These are phyloP conservation scores for Pyrenochaeta sp. DNA, from an alignment of 2,329 filamentous ascomycete genomes.

Conservation along the genomic window DNA sequence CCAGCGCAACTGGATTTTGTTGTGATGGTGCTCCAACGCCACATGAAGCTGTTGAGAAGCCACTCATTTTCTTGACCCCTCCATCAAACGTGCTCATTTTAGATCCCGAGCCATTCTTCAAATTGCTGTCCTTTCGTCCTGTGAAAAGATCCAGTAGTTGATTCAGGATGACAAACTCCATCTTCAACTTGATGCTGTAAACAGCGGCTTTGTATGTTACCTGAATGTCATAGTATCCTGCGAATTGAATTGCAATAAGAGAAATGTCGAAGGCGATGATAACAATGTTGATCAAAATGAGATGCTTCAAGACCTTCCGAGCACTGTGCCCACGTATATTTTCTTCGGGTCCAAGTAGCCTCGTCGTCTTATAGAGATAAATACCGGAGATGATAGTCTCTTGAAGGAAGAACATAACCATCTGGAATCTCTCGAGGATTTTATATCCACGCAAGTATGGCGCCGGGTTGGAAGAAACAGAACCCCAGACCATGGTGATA, in stretches of 20 bases:
- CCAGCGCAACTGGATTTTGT: too few species aligned
- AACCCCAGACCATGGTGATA: conserved; percentile 61
- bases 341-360: too few species aligned
- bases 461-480: conserved; percentile 38
- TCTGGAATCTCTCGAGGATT: conserved; percentile 49
- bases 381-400: conserved; percentile 28
- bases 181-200: conserved; percentile 57
- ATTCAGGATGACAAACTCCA: conserved; percentile 63
- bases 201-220: conserved; percentile 50
- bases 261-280: too few species aligned
- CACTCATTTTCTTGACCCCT: too few species aligned
- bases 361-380: too few species aligned
- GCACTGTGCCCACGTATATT: too few species aligned
- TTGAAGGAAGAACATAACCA: conserved; percentile 49
- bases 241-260: conserved; percentile 31
- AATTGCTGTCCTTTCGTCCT: too few species aligned
- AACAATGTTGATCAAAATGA: conserved; percentile 44
- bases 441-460: conserved; percentile 4
- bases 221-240: conserved; percentile 49
- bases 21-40: too few species aligned
- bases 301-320: conserved; percentile 21
- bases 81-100: too few species aligned
- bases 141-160: conserved; percentile 6
- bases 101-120: too few species aligned
- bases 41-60: too few species aligned